Percentiles rank a stretch among this genome's conserved stretches.
phyloP scores from a whole-genome alignment of 2,329 filamentous ascomycete species.

The Huntiella bhutanensis region DNA sequence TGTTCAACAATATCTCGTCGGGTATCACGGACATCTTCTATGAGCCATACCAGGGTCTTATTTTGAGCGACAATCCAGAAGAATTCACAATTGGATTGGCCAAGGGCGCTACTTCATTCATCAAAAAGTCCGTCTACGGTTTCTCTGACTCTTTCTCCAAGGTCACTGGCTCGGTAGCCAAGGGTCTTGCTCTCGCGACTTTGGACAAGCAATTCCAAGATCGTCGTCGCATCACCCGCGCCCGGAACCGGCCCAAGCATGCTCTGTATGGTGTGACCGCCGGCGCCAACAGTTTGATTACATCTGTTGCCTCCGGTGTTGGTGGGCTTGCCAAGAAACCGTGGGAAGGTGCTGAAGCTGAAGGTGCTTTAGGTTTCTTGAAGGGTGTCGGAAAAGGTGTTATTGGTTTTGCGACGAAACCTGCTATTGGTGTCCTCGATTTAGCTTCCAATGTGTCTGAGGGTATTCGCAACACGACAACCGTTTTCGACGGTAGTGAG shows the following conservation, averaged over 20 bases:
- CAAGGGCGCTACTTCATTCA: slow-evolving; percentile 88
- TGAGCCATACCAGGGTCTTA: slow-evolving; percentile 93
- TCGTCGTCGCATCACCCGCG: slow-evolving; percentile 77
- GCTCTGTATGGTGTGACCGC: slow-evolving; percentile 90
- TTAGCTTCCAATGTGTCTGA: slow-evolving; percentile 93
- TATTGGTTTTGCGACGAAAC: slow-evolving; percentile 87
- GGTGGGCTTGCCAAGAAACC: slow-evolving; percentile 86
- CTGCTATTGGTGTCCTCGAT: slow-evolving; percentile 89
- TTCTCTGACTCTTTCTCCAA: slow-evolving; percentile 96
- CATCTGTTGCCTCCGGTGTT: slow-evolving; percentile 79
- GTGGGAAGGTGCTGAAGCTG: slow-evolving; percentile 85
- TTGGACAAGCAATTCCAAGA: slow-evolving; percentile 98
- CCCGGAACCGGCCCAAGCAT: slow-evolving; percentile 88
- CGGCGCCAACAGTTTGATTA: slow-evolving; percentile 86
- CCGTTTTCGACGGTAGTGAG: slow-evolving; percentile 87
- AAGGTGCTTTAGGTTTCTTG: slow-evolving; percentile 84
- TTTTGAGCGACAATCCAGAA: slow-evolving; percentile 88
- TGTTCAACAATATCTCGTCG: slow-evolving; percentile 97
- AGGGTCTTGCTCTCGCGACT: slow-evolving; percentile 84
- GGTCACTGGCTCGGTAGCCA: slow-evolving; percentile 90
- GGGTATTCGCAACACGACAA: slow-evolving; percentile 95
- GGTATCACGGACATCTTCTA: slow-evolving; percentile 98
- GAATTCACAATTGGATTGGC: slow-evolving; percentile 90
- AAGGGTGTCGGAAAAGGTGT: slow-evolving; percentile 95
- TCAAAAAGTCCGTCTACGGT: slow-evolving; percentile 97